Evolutionary conservation across 345 rosid species (phyloP).

Genomic region (Gynandropsis gynandra): DNA sequence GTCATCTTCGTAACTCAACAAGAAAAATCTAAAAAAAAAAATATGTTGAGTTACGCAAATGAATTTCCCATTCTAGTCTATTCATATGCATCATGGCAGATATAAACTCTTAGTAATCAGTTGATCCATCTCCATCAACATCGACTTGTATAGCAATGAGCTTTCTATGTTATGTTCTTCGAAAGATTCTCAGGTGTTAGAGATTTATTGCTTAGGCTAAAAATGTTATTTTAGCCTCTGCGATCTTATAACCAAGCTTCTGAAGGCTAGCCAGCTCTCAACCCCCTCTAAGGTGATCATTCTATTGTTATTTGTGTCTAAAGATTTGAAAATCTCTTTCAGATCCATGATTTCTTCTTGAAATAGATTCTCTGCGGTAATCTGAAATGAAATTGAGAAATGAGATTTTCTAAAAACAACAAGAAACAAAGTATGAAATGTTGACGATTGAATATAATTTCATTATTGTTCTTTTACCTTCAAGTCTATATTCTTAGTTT

Average conservation of each 20-base stretch:
- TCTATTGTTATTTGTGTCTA: conserved; percentile 90
- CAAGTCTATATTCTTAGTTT: conserved; percentile 91
- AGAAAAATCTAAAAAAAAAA: too few relatives aligned
- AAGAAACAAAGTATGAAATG: neutral
- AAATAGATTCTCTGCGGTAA: conserved; percentile 92
- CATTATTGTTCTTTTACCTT: conserved; percentile 43
- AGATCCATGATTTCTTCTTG: conserved; percentile 95
- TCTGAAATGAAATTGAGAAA: conserved; percentile 37
- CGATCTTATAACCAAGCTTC: conserved; percentile 74
- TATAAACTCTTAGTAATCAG: conserved; percentile 91
- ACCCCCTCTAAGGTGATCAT: conserved; percentile 78
- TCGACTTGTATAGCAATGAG: conserved; percentile 56
- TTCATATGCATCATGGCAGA: conserved; percentile 98
- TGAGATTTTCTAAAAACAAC: neutral
- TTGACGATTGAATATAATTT: neutral
- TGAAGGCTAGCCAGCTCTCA: conserved; percentile 94
- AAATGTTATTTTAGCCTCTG: conserved; percentile 81
- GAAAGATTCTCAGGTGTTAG: conserved; percentile 12
- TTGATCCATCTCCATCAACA: conserved; percentile 92
- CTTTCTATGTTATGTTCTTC: too few relatives aligned
- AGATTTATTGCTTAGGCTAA: conserved; percentile 84
- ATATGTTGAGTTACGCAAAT: conserved; percentile 59
- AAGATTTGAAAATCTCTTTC: conserved; percentile 92
- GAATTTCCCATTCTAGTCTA: conserved; percentile 86
- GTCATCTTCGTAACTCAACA: too few relatives aligned